Percentiles rank a stretch among this genome's conserved stretches.
Conservation (phyloP, 1,139 yeast genomes). For the Lodderomyces jiufengensis region DNA sequence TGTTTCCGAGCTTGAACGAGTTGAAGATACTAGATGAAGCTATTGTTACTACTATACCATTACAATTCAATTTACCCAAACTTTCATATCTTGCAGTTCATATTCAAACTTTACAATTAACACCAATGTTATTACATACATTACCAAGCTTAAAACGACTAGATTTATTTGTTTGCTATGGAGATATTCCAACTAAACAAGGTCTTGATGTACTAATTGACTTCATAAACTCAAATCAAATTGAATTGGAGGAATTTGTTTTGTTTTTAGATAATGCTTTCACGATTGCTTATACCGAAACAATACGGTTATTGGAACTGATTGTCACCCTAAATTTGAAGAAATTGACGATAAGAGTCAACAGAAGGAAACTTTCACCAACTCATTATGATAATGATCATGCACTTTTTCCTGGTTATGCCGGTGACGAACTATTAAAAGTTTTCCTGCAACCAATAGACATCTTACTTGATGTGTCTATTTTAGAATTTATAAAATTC, state of each 20-base stretch:
- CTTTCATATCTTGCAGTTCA: conserved; percentile 19
- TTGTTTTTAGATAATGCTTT: conserved; percentile 10
- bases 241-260: conserved; percentile 8
- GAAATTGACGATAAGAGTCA: conserved; percentile 15
- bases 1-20: conserved; percentile 19
- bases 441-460: conserved; percentile 8
- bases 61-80: conserved; percentile 3
- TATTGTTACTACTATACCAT: background rate
- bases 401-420: conserved; percentile 9
- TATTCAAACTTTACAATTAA: conserved; percentile 16
- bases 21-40: conserved; percentile 23
- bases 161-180: conserved; percentile 25
- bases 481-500: conserved; percentile 12
- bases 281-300: conserved; percentile 11
- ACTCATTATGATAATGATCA: conserved; percentile 9
- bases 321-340: conserved; percentile 12
- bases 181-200: conserved; percentile 13
- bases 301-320: conserved; percentile 16
- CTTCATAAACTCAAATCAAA: too few relatives aligned
- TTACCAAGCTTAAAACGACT: conserved; percentile 18
- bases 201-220: too few relatives aligned
- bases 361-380: conserved; percentile 12
- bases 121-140: conserved; percentile 4
- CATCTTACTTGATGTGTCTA: conserved; percentile 14
- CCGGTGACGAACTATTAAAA: conserved; percentile 10